Conservation (phyloP, 331 rosid genomes). For the Arachis monticola region DNA sequence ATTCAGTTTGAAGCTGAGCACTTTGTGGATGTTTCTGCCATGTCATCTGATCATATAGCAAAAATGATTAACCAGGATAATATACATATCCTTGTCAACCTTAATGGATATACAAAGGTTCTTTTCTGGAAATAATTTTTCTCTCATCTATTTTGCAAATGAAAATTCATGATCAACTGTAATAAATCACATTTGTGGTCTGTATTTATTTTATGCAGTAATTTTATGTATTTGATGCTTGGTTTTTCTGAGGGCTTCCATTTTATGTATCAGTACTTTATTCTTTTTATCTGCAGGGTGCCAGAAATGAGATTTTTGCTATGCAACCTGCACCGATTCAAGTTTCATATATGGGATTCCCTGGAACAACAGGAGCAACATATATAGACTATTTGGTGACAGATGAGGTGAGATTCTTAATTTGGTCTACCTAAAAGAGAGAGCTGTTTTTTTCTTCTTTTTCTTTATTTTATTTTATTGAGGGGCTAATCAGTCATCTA, state of each 20-base stretch:
- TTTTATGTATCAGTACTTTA: neutral
- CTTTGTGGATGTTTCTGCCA: constrained; percentile 86
- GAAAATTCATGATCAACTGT: constrained; percentile 1
- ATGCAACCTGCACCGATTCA: constrained; percentile 99
- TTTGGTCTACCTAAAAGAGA: neutral
- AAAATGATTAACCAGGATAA: constrained; percentile 85
- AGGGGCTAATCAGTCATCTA: neutral
- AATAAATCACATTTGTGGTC: neutral
- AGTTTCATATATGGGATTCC: constrained; percentile 99
- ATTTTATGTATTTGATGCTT: neutral
- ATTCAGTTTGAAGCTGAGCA: constrained; percentile 92
- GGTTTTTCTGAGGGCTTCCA: neutral
- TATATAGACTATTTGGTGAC: constrained; percentile 92
- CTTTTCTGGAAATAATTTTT: neutral
- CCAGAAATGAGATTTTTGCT: constrained; percentile 97
- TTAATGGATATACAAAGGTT: constrained; percentile 99
- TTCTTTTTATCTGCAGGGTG: constrained; percentile 66
- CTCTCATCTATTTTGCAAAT: neutral
- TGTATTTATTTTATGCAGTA: neutral
- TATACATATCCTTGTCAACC: constrained; percentile 89
- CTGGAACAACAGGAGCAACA: constrained; percentile 96
- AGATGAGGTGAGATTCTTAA: constrained; percentile 75
- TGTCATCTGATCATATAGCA: constrained; percentile 92
- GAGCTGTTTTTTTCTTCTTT: neutral
- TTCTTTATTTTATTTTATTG: neutral